A percentile compares a stretch with the other conserved stretches of the same genome.
Conservation (phyloP, 495 filamentous ascomycete genomes). For the Lepraria neglecta region DNA sequence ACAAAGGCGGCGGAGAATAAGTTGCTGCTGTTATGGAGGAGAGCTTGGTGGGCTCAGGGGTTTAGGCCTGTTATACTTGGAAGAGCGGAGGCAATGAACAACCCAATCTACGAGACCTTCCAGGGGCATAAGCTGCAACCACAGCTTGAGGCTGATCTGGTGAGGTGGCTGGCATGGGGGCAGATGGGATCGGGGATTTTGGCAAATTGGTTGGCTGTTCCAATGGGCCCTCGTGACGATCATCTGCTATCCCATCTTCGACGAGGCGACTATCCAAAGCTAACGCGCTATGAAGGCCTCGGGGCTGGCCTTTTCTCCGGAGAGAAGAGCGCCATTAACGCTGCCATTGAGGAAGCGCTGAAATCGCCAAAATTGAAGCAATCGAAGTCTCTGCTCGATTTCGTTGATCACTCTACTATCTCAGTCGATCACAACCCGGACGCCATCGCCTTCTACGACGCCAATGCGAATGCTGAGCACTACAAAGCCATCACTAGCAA, state of each 20-base stretch:
- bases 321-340: slow-evolving; percentile 56
- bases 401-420: slow-evolving; percentile 54
- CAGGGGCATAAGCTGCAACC: slow-evolving; percentile 50
- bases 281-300: slow-evolving; percentile 70
- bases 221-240: slow-evolving; percentile 79
- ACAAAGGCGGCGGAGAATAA: slow-evolving; percentile 65
- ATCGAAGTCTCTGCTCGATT: slow-evolving; percentile 52
- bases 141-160: slow-evolving; percentile 62
- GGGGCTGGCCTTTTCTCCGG: slow-evolving; percentile 69
- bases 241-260: slow-evolving; percentile 63
- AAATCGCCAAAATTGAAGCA: slow-evolving; percentile 46
- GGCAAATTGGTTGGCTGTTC: slow-evolving; percentile 69
- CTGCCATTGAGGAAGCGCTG: slow-evolving; percentile 60
- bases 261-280: slow-evolving; percentile 60
- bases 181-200: slow-evolving; percentile 85
- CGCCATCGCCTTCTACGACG: slow-evolving; percentile 74
- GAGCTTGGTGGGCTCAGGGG: slow-evolving; percentile 91
- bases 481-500: slow-evolving; percentile 64
- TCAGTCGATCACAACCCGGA: slow-evolving; percentile 54
- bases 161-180: slow-evolving; percentile 89
- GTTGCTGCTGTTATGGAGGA: slow-evolving; percentile 78
- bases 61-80: slow-evolving; percentile 81
- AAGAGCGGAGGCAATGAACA: slow-evolving; percentile 75
- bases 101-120: slow-evolving; percentile 66
- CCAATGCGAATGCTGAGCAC: slow-evolving; percentile 47